These are phyloP conservation scores for Xylaria scruposa DNA, from an alignment of 495 filamentous ascomycete species.

Conservation along the genomic window DNA sequence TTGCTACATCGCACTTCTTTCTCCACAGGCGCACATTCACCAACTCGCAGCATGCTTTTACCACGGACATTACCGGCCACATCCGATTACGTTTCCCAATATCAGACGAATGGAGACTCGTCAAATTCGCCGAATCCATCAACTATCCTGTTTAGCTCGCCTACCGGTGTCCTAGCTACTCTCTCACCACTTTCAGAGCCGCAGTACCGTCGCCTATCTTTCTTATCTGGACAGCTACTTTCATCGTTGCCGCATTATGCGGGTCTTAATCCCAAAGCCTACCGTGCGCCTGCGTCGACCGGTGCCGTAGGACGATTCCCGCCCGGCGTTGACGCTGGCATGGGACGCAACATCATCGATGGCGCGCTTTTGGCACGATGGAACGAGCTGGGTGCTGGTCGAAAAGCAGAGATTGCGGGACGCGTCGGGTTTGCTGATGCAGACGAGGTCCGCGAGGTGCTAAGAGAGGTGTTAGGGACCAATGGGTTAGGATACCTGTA, in stretches of 20 bases:
- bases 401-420: constrained; percentile 71
- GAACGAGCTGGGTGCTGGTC: constrained; percentile 71
- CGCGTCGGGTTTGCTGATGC: constrained; percentile 67
- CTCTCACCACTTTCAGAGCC: constrained; percentile 80
- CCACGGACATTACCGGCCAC: constrained; percentile 63
- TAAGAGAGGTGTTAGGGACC: constrained; percentile 48
- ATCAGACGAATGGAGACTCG: constrained; percentile 37
- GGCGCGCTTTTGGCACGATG: constrained; percentile 64
- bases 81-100: constrained; percentile 49
- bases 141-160: constrained; percentile 71
- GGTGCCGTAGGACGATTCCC: constrained; percentile 38
- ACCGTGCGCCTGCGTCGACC: constrained; percentile 58
- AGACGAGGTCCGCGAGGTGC: constrained; percentile 65
- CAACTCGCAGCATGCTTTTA: constrained; percentile 75
- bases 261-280: constrained; percentile 81
- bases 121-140: constrained; percentile 49
- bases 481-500: constrained; percentile 37
- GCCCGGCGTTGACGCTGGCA: constrained; percentile 53
- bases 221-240: constrained; percentile 79
- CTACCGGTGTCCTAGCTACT: constrained; percentile 76
- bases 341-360: constrained; percentile 58
- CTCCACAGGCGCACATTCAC: constrained; percentile 76
- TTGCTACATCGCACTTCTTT: constrained; percentile 87
- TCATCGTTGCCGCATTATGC: constrained; percentile 76
- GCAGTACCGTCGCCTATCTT: constrained; percentile 80